A percentile compares a stretch with the other conserved stretches of the same genome.
Conservation (phyloP, 1,284 basidiomycete genomes). For the Cutaneotrichosporon mucoides region DNA sequence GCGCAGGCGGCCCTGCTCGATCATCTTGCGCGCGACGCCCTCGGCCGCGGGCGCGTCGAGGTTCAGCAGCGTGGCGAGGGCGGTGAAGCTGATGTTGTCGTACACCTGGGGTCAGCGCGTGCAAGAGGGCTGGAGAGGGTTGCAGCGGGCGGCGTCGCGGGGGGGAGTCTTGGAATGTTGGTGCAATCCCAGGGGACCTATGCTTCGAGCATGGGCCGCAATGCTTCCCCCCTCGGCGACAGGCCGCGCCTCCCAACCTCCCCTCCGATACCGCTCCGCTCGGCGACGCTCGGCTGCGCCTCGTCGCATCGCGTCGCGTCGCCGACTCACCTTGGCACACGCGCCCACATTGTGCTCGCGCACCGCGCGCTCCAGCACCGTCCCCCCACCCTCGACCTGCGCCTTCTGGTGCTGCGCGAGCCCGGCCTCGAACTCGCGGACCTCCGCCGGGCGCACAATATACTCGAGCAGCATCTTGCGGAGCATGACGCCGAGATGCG, state of each 20-base stretch:
- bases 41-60: conserved; percentile 83
- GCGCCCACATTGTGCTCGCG: conserved; percentile 98
- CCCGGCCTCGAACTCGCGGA: conserved; percentile 80
- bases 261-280: too few relatives aligned
- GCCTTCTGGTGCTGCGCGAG: conserved; percentile 91
- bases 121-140: too few relatives aligned
- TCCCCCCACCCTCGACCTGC: conserved; percentile 70
- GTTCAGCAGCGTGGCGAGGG: conserved; percentile 77
- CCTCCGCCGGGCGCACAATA: conserved; percentile 82
- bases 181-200: too few relatives aligned
- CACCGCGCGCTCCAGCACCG: conserved; percentile 93
- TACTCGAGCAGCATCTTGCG: conserved; percentile 97
- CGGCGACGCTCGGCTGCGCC: too few relatives aligned
- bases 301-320: too few relatives aligned
- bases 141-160: too few relatives aligned
- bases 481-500: conserved; percentile 68
- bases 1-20: conserved; percentile 85
- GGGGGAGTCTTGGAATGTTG: too few relatives aligned
- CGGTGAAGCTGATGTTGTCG: conserved; percentile 88
- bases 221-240: too few relatives aligned
- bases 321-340: conserved; percentile 63
- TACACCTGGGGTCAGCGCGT: conserved; percentile 57
- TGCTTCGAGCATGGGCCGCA: too few relatives aligned
- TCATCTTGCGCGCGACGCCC: conserved; percentile 87
- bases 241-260: too few relatives aligned